phyloP scores from a whole-genome alignment of 441 rosid genomes.

The Gossypium gossypioides region DNA sequence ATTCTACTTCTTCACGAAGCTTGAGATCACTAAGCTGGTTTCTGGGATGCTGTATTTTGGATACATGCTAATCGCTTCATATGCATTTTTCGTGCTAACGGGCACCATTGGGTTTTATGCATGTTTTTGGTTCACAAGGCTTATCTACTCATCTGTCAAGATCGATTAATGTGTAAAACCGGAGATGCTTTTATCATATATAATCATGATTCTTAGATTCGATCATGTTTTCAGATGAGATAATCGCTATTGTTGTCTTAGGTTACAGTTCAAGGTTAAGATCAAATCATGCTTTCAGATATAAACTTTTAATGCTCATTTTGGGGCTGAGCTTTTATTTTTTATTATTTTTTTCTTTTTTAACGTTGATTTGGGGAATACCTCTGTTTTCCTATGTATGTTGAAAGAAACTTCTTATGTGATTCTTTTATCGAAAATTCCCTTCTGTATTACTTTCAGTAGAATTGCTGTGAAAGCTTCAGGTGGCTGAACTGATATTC shows the following conservation, averaged over 20 bases:
- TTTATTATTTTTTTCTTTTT: not conserved
- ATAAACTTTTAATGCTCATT: conserved; percentile 25
- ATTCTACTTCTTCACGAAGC: conserved; percentile 61
- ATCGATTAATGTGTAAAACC: conserved; percentile 31
- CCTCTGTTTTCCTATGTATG: conserved; percentile 14
- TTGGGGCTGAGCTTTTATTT: conserved; percentile 22
- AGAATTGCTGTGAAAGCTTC: not conserved
- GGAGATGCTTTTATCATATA: not conserved
- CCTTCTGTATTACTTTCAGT: not conserved
- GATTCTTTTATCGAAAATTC: conserved; percentile 2
- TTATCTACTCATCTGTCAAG: conserved; percentile 61
- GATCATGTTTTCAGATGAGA: not conserved
- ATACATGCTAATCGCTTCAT: conserved; percentile 54
- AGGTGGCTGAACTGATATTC: not conserved
- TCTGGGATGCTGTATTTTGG: conserved; percentile 51
- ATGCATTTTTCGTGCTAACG: conserved; percentile 51
- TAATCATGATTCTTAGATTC: not conserved
- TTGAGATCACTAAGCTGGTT: conserved; percentile 52
- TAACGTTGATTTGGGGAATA: conserved; percentile 12
- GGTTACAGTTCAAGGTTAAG: conserved; percentile 22
- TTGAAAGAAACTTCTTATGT: conserved; percentile 2
- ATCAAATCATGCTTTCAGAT: conserved; percentile 27
- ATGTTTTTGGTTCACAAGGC: conserved; percentile 60
- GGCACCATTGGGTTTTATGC: conserved; percentile 54
- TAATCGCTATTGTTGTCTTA: not conserved